These are phyloP conservation scores for Backusella sp. DNA, from an alignment of 192 early-diverging fungal genomes.

Conservation along the genomic window DNA sequence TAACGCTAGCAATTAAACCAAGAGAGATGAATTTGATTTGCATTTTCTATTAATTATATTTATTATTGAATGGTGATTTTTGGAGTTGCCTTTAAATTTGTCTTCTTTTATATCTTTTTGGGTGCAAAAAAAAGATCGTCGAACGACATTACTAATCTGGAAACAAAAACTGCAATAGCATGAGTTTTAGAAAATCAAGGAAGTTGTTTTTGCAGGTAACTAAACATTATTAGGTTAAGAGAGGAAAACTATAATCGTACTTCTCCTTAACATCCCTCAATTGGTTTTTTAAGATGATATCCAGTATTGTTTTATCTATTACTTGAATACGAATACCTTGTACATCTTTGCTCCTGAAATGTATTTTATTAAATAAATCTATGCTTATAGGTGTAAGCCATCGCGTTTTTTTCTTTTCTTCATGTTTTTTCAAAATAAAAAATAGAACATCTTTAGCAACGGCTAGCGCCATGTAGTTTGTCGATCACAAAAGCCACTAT, in stretches of 20 bases:
- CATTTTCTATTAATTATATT: background rate
- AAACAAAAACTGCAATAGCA: background rate
- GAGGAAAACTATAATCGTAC: background rate
- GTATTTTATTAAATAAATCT: background rate
- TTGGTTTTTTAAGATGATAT: background rate
- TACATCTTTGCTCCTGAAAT: background rate
- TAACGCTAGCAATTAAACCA: slow-evolving; percentile 4
- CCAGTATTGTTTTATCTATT: background rate
- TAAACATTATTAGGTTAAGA: background rate
- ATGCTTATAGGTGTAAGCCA: background rate
- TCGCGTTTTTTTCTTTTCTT: no score
- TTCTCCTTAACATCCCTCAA: background rate
- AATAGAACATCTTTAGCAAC: background rate
- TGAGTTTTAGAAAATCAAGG: background rate
- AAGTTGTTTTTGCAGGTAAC: background rate
- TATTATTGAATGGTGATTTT: background rate
- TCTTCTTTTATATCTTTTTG: background rate
- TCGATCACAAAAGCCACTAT: background rate
- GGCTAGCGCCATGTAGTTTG: background rate
- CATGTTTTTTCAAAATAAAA: background rate
- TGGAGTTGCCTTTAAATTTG: background rate
- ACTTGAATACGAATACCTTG: background rate
- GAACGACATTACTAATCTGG: background rate
- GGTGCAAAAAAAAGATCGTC: background rate
- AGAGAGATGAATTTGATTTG: slow-evolving; percentile 5